phyloP scores from a whole-genome alignment of 2,329 filamentous ascomycete species.

The Plenodomus lindquistii region DNA sequence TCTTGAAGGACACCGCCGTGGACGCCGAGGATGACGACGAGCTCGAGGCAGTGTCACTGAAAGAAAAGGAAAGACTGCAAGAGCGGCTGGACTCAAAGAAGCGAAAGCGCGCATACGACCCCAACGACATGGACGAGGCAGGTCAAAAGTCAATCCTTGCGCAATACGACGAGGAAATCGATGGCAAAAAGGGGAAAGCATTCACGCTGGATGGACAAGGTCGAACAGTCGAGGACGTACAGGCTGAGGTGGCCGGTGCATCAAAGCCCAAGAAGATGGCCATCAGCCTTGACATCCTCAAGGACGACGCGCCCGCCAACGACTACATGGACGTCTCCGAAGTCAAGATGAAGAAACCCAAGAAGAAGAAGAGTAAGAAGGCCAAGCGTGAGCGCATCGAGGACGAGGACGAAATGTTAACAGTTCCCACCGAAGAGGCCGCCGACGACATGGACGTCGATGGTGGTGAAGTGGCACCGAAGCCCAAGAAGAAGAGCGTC shows the following conservation, averaged over 20 bases:
- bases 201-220: conserved; percentile 86
- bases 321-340: conserved; percentile 88
- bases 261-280: conserved; percentile 65
- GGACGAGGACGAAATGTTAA: conserved; percentile 63
- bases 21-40: conserved; percentile 85
- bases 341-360: conserved; percentile 78
- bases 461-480: conserved; percentile 34
- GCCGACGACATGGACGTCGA: conserved; percentile 74
- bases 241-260: conserved; percentile 59
- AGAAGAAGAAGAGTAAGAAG: conserved; percentile 40
- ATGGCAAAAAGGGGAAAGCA: conserved; percentile 82
- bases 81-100: conserved; percentile 87
- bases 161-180: conserved; percentile 95
- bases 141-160: conserved; percentile 72
- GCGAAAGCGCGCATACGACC: conserved; percentile 86
- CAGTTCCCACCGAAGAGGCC: conserved; percentile 38
- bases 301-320: conserved; percentile 69
- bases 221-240: conserved; percentile 64
- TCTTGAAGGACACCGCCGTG: conserved; percentile 90
- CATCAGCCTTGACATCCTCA: conserved; percentile 74
- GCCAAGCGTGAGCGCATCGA: conserved; percentile 45
- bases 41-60: conserved; percentile 75
- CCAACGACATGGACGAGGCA: conserved; percentile 70
- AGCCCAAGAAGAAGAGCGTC: conserved; percentile 65
- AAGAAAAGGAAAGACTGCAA: conserved; percentile 71